Conservation (phyloP, 495 filamentous ascomycete genomes). For the Amorphotheca resinae region DNA sequence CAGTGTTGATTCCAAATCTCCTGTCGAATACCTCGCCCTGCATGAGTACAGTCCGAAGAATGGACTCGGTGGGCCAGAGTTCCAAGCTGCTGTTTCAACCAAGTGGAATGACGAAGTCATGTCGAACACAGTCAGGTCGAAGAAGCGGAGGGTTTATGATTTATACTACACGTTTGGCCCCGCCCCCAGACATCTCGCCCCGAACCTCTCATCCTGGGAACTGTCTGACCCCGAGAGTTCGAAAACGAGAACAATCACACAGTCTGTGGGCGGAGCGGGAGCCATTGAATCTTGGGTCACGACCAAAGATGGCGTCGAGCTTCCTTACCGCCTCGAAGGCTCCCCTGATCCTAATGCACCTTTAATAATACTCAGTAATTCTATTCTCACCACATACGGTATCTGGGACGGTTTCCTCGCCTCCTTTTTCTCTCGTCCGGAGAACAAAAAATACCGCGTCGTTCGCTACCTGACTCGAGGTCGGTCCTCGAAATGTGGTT, state of each 20-base stretch:
- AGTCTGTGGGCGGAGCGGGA: constrained; percentile 27
- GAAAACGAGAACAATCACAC: constrained; percentile 34
- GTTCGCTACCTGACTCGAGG: constrained; percentile 62
- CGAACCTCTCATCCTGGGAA: constrained; percentile 18
- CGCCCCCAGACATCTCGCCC: constrained; percentile 51
- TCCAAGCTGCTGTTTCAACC: constrained; percentile 46
- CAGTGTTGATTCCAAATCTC: constrained; percentile 36
- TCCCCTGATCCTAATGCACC: constrained; percentile 51
- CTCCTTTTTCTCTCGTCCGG: constrained; percentile 40
- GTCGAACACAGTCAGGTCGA: constrained; percentile 41
- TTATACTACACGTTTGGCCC: constrained; percentile 71
- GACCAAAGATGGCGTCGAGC: constrained; percentile 48
- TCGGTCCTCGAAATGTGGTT: constrained; percentile 30
- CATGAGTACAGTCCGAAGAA: constrained; percentile 60
- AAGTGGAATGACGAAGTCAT: constrained; percentile 43
- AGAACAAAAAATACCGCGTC: constrained; percentile 53
- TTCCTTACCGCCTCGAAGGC: constrained; percentile 67
- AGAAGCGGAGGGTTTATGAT: constrained; percentile 45
- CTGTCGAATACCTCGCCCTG: constrained; percentile 46
- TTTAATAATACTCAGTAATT: constrained; percentile 60
- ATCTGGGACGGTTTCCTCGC: constrained; percentile 69
- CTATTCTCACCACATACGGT: constrained; percentile 54
- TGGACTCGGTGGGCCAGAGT: constrained; percentile 49
- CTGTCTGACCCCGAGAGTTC: constrained; percentile 37
- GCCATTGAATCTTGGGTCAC: constrained; percentile 55